Evolutionary conservation across 768 basidiomycete genomes (phyloP), one percentile per base, ranked within the genome.

Genomic region (Rhodotorula paludigena): DNA sequence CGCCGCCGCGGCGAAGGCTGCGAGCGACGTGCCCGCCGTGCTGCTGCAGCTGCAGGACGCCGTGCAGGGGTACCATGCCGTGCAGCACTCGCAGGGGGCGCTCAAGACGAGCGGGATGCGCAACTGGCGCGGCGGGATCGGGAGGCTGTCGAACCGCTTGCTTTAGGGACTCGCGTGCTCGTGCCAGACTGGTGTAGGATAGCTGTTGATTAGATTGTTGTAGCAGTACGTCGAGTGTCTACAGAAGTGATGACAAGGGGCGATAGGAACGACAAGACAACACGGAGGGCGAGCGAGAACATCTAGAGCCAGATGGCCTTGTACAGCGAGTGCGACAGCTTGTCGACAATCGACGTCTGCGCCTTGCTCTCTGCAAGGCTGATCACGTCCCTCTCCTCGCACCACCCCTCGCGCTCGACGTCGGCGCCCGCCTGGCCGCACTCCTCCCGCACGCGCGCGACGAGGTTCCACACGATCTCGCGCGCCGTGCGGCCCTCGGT

Each of bases 81-180:
- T 94, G 87, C 91, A 93, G 77, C 82, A 86, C 10, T 87, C 92
- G 68, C 89, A 89, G 85, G 82, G 86, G 5, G 88, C 90, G 74
- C 82, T 83, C 47, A 85, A 91, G 57, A 87, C 87, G 32, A 89
- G 89, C 4, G 91, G 91, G 1, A 89, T 92, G 85, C 82, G 85
- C 68, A 90, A 93, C 77, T 94, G 89, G 87, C 82, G 90, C 58
- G 90, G 90, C 9, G 92, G 92, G 0, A 81, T 93, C 44, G 81
- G 88, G 39, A 83, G 90, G 77, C 89, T 89, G 28, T 53, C 61
- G n/a, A 55, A n/a, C 32, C 42, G 61, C 35, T 36, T 62, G n/a
- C 23, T 62, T 5, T 62, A 45, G 48, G 11, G 30, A 42, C n/a
- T n/a, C n/a, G n/a, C n/a, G n/a, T n/a, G n/a, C n/a, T n/a, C n/a